A percentile compares a stretch with the other conserved stretches of the same genome.
These are phyloP conservation scores for Mycena pura DNA, from an alignment of 768 basidiomycete genomes.

Conservation along the genomic window DNA sequence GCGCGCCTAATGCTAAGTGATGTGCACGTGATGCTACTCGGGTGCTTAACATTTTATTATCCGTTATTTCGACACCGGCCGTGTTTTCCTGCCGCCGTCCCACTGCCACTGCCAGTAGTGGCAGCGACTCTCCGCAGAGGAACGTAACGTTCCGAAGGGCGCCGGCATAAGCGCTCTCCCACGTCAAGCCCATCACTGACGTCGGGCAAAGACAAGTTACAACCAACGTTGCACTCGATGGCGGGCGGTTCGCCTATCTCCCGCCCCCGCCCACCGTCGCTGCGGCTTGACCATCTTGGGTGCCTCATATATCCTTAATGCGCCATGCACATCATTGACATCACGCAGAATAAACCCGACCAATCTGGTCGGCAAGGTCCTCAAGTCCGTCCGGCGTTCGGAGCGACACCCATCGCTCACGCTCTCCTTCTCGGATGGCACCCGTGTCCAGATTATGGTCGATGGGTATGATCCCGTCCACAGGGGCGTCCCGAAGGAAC, in stretches of 20 bases:
- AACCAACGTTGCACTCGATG: not conserved
- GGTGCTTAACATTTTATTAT: too few relatives aligned
- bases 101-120: too few relatives aligned
- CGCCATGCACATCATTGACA: conserved; percentile 2
- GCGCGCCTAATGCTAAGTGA: too few relatives aligned
- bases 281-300: conserved; percentile 43
- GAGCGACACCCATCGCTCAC: conserved; percentile 53
- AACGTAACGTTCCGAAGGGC: too few relatives aligned
- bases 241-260: conserved; percentile 3
- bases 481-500: conserved; percentile 62
- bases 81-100: too few relatives aligned
- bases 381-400: conserved; percentile 49
- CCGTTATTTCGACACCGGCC: too few relatives aligned
- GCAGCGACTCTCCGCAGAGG: too few relatives aligned
- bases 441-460: conserved; percentile 57
- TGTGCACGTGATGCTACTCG: too few relatives aligned
- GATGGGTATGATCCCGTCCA: conserved; percentile 67
- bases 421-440: conserved; percentile 53
- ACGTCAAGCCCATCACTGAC: conserved; percentile 24
- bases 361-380: conserved; percentile 50
- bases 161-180: too few relatives aligned
- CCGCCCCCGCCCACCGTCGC: conserved; percentile 42
- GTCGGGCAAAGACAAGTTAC: not conserved
- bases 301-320: conserved; percentile 14
- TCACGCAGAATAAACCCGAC: conserved; percentile 46